These are phyloP conservation scores for Vigna mungo DNA, from an alignment of 306 rosid species.

Conservation along the genomic window DNA sequence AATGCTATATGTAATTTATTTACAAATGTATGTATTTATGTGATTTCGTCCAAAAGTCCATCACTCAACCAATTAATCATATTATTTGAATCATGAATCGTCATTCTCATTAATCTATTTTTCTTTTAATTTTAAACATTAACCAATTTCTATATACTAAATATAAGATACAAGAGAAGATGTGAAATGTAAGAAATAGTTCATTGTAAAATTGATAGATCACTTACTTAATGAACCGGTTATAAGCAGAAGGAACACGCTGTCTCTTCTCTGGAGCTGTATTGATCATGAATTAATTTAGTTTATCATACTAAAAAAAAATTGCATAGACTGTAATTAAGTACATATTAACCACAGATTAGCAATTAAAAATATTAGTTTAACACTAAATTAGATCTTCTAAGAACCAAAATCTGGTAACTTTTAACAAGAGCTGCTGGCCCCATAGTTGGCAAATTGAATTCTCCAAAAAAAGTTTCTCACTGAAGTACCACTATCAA, in stretches of 20 bases:
- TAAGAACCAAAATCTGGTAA: conserved; percentile 8
- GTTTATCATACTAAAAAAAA: neutral
- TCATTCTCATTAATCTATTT: neutral
- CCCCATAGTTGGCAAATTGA: conserved; percentile 32
- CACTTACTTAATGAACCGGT: conserved; percentile 93
- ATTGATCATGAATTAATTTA: conserved; percentile 24
- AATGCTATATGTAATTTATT: conserved; percentile 2
- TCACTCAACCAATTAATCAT: neutral
- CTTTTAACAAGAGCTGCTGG: conserved; percentile 29
- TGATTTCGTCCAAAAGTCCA: no score
- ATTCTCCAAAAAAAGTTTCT: conserved; percentile 12
- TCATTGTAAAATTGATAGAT: neutral
- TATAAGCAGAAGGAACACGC: conserved; percentile 97
- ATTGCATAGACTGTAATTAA: conserved; percentile 1
- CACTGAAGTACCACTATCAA: conserved; percentile 13
- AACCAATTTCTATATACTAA: neutral
- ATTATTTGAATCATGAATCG: conserved; percentile 9
- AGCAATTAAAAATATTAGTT: conserved; percentile 7
- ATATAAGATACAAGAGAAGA: neutral
- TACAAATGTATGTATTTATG: neutral
- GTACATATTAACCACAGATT: neutral
- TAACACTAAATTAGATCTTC: conserved; percentile 6
- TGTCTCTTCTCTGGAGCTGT: conserved; percentile 99
- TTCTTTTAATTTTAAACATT: no score
- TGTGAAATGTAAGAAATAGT: neutral